A percentile compares a stretch with the other conserved stretches of the same genome.
These are phyloP conservation scores for Malassezia furfur DNA, from an alignment of 1,284 basidiomycete genomes.

Conservation along the genomic window DNA sequence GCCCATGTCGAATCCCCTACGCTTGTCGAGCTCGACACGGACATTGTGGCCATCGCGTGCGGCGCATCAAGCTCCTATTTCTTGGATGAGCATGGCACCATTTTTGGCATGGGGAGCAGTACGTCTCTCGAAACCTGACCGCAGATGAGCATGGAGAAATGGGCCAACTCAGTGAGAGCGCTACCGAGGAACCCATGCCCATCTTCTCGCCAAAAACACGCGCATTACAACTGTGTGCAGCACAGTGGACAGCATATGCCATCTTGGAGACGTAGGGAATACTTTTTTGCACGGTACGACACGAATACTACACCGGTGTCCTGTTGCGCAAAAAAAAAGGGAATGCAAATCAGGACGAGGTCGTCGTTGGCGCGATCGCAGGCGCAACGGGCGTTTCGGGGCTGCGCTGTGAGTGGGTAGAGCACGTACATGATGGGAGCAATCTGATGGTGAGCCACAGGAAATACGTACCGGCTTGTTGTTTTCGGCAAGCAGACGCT, in stretches of 20 bases:
- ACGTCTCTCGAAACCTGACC: background rate
- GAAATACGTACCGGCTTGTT: slow-evolving; percentile 49
- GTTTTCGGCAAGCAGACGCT: slow-evolving; percentile 70
- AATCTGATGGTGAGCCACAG: slow-evolving; percentile 14
- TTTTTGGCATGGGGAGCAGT: background rate
- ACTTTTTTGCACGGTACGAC: background rate
- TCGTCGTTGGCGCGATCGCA: background rate
- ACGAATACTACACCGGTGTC: background rate
- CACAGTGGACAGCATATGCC: background rate
- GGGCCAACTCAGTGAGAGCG: background rate
- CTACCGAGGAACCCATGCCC: too few species aligned
- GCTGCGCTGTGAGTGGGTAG: background rate
- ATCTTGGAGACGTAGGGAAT: background rate
- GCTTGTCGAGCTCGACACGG: background rate
- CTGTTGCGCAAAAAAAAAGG: background rate
- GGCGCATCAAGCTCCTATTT: background rate
- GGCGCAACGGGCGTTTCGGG: background rate
- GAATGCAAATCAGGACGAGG: background rate
- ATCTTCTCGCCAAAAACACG: too few species aligned
- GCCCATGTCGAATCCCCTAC: background rate
- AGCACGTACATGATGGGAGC: slow-evolving; percentile 30
- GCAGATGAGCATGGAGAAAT: background rate
- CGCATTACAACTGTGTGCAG: background rate
- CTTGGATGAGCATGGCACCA: background rate
- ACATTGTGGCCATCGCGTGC: background rate